These are phyloP conservation scores for Boletellus ananas DNA, from an alignment of 768 basidiomycete genomes.

Conservation along the genomic window DNA sequence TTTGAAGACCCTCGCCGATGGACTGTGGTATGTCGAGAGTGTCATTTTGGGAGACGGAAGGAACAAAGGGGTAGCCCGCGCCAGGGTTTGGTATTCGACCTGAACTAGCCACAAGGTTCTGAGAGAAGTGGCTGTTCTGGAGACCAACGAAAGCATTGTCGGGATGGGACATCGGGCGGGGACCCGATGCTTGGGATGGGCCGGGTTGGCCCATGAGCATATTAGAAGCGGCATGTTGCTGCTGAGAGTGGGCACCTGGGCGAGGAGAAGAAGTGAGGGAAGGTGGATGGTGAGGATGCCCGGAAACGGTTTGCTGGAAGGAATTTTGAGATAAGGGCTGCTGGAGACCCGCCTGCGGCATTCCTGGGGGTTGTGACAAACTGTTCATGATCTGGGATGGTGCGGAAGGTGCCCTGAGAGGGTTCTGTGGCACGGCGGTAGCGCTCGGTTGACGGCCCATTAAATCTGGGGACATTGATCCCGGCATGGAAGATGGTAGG, in stretches of 20 bases:
- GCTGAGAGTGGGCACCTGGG: constrained; percentile 26
- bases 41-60: constrained; percentile 49
- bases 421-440: constrained; percentile 39
- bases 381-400: constrained; percentile 49
- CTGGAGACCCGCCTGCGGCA: constrained; percentile 29
- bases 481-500: constrained; percentile 31
- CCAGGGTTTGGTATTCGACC: constrained; percentile 33
- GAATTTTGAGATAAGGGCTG: constrained; percentile 30
- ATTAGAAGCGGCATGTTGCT: constrained; percentile 24
- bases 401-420: constrained; percentile 41
- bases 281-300: constrained; percentile 29
- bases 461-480: constrained; percentile 43
- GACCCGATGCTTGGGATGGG: constrained; percentile 27
- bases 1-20: constrained; percentile 38
- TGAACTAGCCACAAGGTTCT: constrained; percentile 31
- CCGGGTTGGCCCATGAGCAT: constrained; percentile 32
- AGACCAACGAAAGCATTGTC: constrained; percentile 45
- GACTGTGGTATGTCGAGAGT: constrained; percentile 43
- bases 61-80: constrained; percentile 41
- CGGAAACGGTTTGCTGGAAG: constrained; percentile 23
- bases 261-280: constrained; percentile 32
- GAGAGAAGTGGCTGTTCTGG: constrained; percentile 33
- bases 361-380: constrained; percentile 34
- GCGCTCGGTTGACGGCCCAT: constrained; percentile 40
- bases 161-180: constrained; percentile 44